Percentiles rank a stretch among this genome's conserved stretches.
These are phyloP conservation scores for Phytophthora fragariaefolia DNA, from an alignment of 352 stramenopile genomes.

Conservation along the genomic window DNA sequence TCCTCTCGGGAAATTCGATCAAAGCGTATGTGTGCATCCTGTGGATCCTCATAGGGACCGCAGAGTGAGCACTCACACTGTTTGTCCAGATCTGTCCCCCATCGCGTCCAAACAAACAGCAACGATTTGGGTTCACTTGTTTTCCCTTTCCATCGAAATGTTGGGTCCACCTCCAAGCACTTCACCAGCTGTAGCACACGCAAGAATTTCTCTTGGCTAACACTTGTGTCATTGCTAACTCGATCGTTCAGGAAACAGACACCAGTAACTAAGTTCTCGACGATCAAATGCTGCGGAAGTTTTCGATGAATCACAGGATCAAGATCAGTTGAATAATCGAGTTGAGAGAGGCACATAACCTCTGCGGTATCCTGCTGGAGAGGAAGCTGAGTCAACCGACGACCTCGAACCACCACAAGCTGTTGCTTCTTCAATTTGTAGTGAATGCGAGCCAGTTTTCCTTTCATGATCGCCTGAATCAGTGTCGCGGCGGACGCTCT, in stretches of 20 bases:
- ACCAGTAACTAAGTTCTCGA: slow-evolving; percentile 14
- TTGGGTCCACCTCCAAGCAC: neutral
- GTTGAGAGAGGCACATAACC: neutral
- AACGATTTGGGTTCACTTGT: neutral
- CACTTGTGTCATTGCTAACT: neutral
- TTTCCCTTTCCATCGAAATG: neutral
- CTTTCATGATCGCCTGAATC: slow-evolving; percentile 45
- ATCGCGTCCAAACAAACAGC: neutral
- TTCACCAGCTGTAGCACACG: slow-evolving; percentile 30
- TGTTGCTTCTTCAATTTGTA: slow-evolving; percentile 7
- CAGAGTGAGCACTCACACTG: slow-evolving; percentile 32
- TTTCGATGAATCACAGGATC: slow-evolving; percentile 20
- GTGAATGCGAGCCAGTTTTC: slow-evolving; percentile 8
- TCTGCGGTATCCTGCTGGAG: slow-evolving; percentile 12
- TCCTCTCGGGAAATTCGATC: slow-evolving; percentile 35
- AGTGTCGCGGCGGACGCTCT: slow-evolving; percentile 30
- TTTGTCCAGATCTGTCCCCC: neutral
- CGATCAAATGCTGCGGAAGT: slow-evolving; percentile 3
- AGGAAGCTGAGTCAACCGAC: neutral
- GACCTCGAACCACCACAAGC: slow-evolving; percentile 3
- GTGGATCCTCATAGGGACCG: slow-evolving; percentile 47
- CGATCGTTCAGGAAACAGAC: neutral
- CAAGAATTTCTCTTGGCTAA: slow-evolving; percentile 1
- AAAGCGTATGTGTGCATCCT: slow-evolving; percentile 42
- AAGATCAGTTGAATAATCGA: slow-evolving; percentile 21